These are phyloP conservation scores for Blastobotrys robertii DNA, from an alignment of 805 yeast genomes.

Conservation along the genomic window DNA sequence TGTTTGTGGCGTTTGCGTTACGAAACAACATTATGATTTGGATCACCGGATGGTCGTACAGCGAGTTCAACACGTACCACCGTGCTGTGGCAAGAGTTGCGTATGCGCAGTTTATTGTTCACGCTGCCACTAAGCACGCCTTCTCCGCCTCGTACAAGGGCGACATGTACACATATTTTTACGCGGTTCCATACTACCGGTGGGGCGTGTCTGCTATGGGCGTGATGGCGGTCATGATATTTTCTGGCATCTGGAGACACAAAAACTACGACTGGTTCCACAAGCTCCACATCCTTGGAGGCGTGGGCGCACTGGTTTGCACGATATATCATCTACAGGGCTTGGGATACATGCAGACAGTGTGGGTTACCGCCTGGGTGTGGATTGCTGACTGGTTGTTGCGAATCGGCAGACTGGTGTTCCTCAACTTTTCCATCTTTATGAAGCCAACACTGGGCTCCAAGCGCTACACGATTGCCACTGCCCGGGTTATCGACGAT, in stretches of 20 bases:
- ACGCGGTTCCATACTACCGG: conserved; percentile 27
- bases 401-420: conserved; percentile 41
- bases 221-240: conserved; percentile 31
- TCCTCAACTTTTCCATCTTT: conserved; percentile 25
- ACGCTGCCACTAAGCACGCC: conserved; percentile 41
- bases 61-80: conserved; percentile 49
- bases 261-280: conserved; percentile 50
- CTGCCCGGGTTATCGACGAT: conserved; percentile 33
- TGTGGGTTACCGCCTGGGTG: conserved; percentile 45
- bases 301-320: conserved; percentile 43
- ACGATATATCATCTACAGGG: conserved; percentile 46
- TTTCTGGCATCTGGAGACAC: conserved; percentile 40
- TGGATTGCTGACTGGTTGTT: conserved; percentile 61
- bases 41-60: conserved; percentile 47
- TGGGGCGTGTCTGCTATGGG: conserved; percentile 29
- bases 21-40: conserved; percentile 53
- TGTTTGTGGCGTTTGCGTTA: conserved; percentile 48
- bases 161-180: conserved; percentile 24
- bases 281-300: conserved; percentile 46
- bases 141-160: conserved; percentile 28
- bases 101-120: conserved; percentile 36
- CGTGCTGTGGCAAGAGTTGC: conserved; percentile 45
- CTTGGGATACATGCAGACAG: conserved; percentile 46
- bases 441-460: conserved; percentile 30
- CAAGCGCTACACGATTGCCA: conserved; percentile 25